Evolutionary conservation across 169 alveolate species (phyloP).

Genomic region (Cryptosporidium meleagridis): DNA sequence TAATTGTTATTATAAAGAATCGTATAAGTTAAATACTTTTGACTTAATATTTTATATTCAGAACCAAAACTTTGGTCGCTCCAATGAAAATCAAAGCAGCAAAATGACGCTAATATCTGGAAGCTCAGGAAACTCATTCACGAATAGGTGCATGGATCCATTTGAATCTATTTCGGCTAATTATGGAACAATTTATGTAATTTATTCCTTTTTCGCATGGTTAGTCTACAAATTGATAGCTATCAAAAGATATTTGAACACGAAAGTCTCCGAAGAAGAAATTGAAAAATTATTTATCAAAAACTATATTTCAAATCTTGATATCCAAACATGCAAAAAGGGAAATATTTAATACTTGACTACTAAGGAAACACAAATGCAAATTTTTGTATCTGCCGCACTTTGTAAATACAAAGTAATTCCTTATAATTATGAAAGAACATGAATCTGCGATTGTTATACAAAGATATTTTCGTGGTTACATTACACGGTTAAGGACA

Average conservation of each 20-base stretch:
- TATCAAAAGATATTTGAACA: background rate
- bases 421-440: background rate
- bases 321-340: background rate
- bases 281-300: slow-evolving; percentile 1
- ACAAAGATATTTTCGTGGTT: slow-evolving; percentile 50
- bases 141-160: background rate
- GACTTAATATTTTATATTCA: background rate
- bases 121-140: background rate
- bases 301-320: background rate
- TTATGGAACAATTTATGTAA: background rate
- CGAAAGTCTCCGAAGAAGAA: background rate
- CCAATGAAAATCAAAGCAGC: background rate
- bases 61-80: background rate
- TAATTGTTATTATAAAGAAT: background rate
- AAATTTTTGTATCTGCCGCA: background rate
- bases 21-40: background rate
- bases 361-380: background rate
- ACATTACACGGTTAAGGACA: slow-evolving; percentile 15
- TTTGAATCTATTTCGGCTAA: background rate
- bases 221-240: background rate
- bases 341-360: background rate
- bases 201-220: background rate
- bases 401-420: background rate
- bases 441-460: slow-evolving; percentile 1
- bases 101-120: background rate